These are phyloP conservation scores for Ceratocystis lukuohia DNA, from an alignment of 2,329 filamentous ascomycete genomes.

Conservation along the genomic window DNA sequence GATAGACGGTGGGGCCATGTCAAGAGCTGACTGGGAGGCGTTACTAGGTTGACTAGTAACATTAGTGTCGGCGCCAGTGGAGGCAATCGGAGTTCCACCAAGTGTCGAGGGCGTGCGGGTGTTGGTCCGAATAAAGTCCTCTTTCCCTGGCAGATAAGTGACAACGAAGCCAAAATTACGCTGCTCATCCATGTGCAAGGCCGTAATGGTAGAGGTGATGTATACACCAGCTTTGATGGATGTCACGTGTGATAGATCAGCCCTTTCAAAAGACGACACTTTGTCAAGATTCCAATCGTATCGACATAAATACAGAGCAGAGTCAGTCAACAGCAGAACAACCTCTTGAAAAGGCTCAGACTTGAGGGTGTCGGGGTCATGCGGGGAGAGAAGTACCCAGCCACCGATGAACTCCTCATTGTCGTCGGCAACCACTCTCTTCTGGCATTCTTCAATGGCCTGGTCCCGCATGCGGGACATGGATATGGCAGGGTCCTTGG, in stretches of 20 bases:
- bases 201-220: slow-evolving; percentile 74
- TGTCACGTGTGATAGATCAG: slow-evolving; percentile 60
- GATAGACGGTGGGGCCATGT: slow-evolving; percentile 12
- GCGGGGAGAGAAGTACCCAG: slow-evolving; percentile 77
- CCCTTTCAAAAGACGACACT: slow-evolving; percentile 78
- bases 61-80: background rate
- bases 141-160: slow-evolving; percentile 57
- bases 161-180: slow-evolving; percentile 78
- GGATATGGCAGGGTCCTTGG: slow-evolving; percentile 78
- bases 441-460: slow-evolving; percentile 78
- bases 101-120: slow-evolving; percentile 61
- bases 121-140: slow-evolving; percentile 66
- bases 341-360: slow-evolving; percentile 74
- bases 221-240: slow-evolving; percentile 72
- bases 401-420: slow-evolving; percentile 74
- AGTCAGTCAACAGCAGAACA: slow-evolving; percentile 73
- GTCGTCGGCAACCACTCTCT: slow-evolving; percentile 73
- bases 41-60: background rate
- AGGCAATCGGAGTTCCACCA: slow-evolving; percentile 22
- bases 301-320: slow-evolving; percentile 73
- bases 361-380: slow-evolving; percentile 54
- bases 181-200: slow-evolving; percentile 59
- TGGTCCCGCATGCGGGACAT: slow-evolving; percentile 71
- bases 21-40: background rate
- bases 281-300: slow-evolving; percentile 96